Evolutionary conservation across 768 basidiomycete genomes (phyloP).

Genomic region (Mycena albidolilacea): DNA sequence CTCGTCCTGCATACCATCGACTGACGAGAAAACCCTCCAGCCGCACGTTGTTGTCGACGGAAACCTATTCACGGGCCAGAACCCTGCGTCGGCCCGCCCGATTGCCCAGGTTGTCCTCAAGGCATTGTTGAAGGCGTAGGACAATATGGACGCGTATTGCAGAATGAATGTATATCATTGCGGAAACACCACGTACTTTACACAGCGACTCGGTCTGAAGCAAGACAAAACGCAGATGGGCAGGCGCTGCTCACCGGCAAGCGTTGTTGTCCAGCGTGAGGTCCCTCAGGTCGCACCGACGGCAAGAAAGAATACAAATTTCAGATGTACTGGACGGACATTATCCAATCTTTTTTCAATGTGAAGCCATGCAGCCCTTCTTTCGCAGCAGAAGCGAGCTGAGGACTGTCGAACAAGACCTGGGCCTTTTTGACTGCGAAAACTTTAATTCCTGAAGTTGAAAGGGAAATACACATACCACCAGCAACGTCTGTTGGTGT

Average conservation of each 20-base stretch:
- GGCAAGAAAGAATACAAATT: slow-evolving; percentile 17
- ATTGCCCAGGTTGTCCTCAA: slow-evolving; percentile 72
- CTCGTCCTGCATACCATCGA: not conserved
- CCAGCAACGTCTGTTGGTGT: slow-evolving; percentile 76
- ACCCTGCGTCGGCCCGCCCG: slow-evolving; percentile 74
- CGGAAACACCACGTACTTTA: slow-evolving; percentile 32
- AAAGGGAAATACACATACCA: slow-evolving; percentile 35
- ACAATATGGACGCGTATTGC: not conserved
- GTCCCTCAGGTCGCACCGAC: slow-evolving; percentile 2
- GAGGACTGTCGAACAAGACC: slow-evolving; percentile 81
- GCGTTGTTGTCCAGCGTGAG: slow-evolving; percentile 15
- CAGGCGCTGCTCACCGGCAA: slow-evolving; percentile 29
- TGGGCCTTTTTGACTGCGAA: slow-evolving; percentile 84
- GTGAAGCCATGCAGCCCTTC: slow-evolving; percentile 89
- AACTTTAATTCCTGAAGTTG: not conserved
- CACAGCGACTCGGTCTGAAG: slow-evolving; percentile 31
- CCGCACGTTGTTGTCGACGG: slow-evolving; percentile 71
- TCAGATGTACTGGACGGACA: slow-evolving; percentile 80
- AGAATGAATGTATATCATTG: slow-evolving; percentile 18
- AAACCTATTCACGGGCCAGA: slow-evolving; percentile 79
- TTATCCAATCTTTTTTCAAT: slow-evolving; percentile 88
- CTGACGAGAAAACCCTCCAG: slow-evolving; percentile 44
- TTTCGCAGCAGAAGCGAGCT: slow-evolving; percentile 83
- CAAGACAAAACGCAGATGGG: slow-evolving; percentile 29
- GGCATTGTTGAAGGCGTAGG: slow-evolving; percentile 50